Base-by-base conservation (phyloP, 495 filamentous ascomycete species). In the Podospora australis region DNA sequence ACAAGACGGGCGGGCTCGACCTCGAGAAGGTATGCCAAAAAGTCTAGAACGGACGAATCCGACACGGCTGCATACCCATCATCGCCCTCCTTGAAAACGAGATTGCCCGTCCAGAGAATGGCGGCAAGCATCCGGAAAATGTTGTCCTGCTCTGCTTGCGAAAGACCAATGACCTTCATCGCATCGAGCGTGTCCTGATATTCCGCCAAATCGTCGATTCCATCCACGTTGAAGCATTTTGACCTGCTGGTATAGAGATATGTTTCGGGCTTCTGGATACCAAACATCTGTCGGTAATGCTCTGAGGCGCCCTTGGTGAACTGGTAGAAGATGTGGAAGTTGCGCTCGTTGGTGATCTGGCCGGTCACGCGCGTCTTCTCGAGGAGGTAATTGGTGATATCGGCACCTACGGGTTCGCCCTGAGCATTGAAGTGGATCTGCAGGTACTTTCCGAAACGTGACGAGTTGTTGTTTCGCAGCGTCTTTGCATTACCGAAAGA, bases 241-340 rank as follows among this genome's bases (percentile, higher is more conserved):
- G 94, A 95, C 46, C 78, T 79, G 63, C 88, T 95, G 7, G 90
- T 95, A 67, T 99, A 99, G n/a, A 84, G 60, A 67, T 99, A 99
- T 22, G 88, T 86, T 53, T 95, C 86, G 20, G 94, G 94, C 53
- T 82, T 83, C 62, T 96, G 92, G 2, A 99, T 69, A 24, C 92
- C 92, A 61, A 87, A 96, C 28, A 70, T 83, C 50, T 90, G 81
- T 63, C 90, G 74, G 65, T 96, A 94, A 38, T 85, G 82, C 57
- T 85, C 77, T 8, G 89, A 84, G 11, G 92, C 94, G 1, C 86
- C 90, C 64, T 99, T 99, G 17, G 94, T 84, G 67, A 96, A 96
- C 64, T 99, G 94, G 67, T 99, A 99, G 65, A 99, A 97, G 57
- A 99, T 97, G 66, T 99, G 94, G 70, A 99, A 99, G 65, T 95